Evolutionary conservation across 441 rosid species (phyloP).

Genomic region (Eutrema salsugineum): DNA sequence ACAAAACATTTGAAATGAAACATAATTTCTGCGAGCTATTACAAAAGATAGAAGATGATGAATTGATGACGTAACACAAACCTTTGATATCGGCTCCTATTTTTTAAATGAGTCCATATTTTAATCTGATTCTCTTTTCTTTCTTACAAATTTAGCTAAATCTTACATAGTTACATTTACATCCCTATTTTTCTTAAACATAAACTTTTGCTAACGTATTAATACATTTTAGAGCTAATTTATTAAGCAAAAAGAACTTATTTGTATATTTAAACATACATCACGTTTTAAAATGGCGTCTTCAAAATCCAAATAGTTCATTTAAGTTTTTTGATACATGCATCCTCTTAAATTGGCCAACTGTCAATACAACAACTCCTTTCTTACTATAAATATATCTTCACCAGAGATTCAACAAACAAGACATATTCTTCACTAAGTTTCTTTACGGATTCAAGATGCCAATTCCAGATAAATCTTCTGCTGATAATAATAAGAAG

Average conservation of each 20-base stretch:
- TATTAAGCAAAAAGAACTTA: not conserved
- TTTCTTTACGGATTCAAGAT: constrained; percentile 14
- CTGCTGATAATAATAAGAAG: not conserved
- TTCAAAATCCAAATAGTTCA: not conserved
- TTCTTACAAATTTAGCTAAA: not conserved
- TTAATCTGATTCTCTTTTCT: not conserved
- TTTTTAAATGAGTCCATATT: too few species aligned
- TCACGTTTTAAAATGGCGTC: not conserved
- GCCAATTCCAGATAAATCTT: constrained; percentile 16
- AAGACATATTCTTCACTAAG: constrained; percentile 11
- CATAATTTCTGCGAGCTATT: not conserved
- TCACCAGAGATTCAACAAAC: not conserved
- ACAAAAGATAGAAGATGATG: not conserved
- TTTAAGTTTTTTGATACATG: too few species aligned
- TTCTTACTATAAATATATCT: constrained; percentile 13
- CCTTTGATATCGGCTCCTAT: too few species aligned
- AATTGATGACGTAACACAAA: constrained; percentile 17
- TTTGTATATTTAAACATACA: not conserved
- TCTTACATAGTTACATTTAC: too few species aligned
- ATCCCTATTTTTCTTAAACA: not conserved
- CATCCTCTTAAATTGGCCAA: constrained; percentile 28
- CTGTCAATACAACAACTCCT: constrained; percentile 31
- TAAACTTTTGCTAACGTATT: not conserved
- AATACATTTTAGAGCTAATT: not conserved
- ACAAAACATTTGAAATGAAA: not conserved